These are phyloP conservation scores for Phlyctochytrium bullatum DNA, from an alignment of 192 early-diverging fungal species.

Conservation along the genomic window DNA sequence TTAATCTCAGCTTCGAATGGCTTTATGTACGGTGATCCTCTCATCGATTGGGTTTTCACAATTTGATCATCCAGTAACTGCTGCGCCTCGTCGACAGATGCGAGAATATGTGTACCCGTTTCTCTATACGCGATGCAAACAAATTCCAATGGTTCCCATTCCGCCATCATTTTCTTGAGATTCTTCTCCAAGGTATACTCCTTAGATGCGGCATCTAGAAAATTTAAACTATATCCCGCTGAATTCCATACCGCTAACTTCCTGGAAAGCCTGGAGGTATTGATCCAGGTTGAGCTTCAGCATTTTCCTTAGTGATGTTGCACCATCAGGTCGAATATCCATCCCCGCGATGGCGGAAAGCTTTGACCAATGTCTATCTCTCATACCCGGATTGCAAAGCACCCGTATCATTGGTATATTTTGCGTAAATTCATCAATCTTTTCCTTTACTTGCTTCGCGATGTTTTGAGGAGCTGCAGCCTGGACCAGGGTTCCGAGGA, in stretches of 20 bases:
- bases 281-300: slow-evolving; percentile 57
- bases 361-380: slow-evolving; percentile 57
- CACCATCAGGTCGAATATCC: slow-evolving; percentile 56
- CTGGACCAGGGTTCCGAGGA: slow-evolving; percentile 52
- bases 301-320: slow-evolving; percentile 56
- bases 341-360: slow-evolving; percentile 42
- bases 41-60: slow-evolving; percentile 68
- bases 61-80: slow-evolving; percentile 66
- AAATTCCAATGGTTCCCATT: slow-evolving; percentile 60
- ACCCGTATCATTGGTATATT: slow-evolving; percentile 62
- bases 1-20: slow-evolving; percentile 62
- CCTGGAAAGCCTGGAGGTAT: slow-evolving; percentile 49
- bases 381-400: slow-evolving; percentile 61
- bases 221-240: no score
- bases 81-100: slow-evolving; percentile 59
- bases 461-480: slow-evolving; percentile 57
- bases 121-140: slow-evolving; percentile 57
- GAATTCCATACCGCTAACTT: slow-evolving; percentile 56
- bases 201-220: slow-evolving; percentile 55
- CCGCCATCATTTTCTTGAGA: slow-evolving; percentile 58
- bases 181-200: slow-evolving; percentile 67
- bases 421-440: slow-evolving; percentile 60
- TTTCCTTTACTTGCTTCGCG: slow-evolving; percentile 60
- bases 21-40: slow-evolving; percentile 65
- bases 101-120: slow-evolving; percentile 56